Conservation (phyloP, 345 rosid species). For the Salix exigua region DNA sequence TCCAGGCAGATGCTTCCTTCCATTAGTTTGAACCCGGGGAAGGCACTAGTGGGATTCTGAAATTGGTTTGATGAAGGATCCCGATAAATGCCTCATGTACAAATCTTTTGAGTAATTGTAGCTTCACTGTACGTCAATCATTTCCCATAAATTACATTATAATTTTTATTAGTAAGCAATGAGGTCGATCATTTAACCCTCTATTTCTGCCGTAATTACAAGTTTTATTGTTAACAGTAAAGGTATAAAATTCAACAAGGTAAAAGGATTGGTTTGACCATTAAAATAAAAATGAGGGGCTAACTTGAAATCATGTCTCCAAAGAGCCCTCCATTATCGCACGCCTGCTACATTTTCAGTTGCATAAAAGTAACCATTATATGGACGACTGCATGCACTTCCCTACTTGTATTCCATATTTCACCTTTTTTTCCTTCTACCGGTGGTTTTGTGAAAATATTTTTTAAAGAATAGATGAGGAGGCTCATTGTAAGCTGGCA, state of each 20-base stretch:
- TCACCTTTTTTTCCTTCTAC: background rate
- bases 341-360: background rate
- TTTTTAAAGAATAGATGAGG: background rate
- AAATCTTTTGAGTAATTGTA: slow-evolving; percentile 1
- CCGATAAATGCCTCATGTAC: slow-evolving; percentile 32
- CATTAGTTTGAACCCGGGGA: slow-evolving; percentile 13
- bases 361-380: background rate
- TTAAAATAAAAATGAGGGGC: no score
- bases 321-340: background rate
- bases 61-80: slow-evolving; percentile 61
- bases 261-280: no score
- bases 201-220: no score
- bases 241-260: no score
- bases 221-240: no score
- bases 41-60: slow-evolving; percentile 47
- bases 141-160: background rate
- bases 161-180: background rate
- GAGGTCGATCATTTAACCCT: background rate
- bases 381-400: background rate
- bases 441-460: background rate
- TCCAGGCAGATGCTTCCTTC: slow-evolving; percentile 5
- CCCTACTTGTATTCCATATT: background rate
- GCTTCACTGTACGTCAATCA: background rate
- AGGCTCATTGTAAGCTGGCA: slow-evolving; percentile 3
- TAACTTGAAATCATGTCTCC: no score